Evolutionary conservation across 495 filamentous ascomycete genomes (phyloP), one percentile per base, ranked within the genome.

Genomic region (Tetracladium marchalianum): DNA sequence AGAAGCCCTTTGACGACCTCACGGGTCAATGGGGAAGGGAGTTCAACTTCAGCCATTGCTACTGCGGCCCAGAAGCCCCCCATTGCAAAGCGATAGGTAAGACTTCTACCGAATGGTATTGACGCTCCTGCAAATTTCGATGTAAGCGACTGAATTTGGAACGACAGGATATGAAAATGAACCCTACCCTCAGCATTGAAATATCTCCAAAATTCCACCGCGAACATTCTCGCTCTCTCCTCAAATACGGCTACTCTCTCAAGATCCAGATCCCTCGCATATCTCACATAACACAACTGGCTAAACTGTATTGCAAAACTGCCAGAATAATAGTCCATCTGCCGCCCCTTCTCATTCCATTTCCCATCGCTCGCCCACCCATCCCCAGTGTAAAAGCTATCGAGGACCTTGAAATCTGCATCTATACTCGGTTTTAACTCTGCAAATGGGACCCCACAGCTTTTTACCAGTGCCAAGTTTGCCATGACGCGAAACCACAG

Each of bases 1-100:
- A 85, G 69, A n/a, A 89, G 71, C 1, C 84, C 84, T 57, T 83
- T 84, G n/a, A 87, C 76, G 44, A 84, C 78, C n/a, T 84, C 83
- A 81, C 81, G 85, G 19, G 76, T 80, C 39, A 87, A 63, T 0
- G 81, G 80, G 0, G 69, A 66, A 4, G 84, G 81, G 8, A 84
- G 70, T 35, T 81, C 75, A 37, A 85, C 76, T 39, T 78, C 77
- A 2, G 82, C 82, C 49, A 84, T 83, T 4, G 76, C 83, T 18
- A 87, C 56, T 3, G 82, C 79, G 16, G 80, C 80, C 82, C 82
- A 89, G 66, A 87, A 87, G 6, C 75, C 82, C 5, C 76, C 80
- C 77, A 85, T 85, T 31, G 81, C 82, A 56, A 86, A 87, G 31
- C 83, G 73, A 59, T 89, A 89, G 16, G 81, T 84, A 39, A 87